phyloP scores from a whole-genome alignment of 805 yeast species.

The Dipodascopsis uninucleata region DNA sequence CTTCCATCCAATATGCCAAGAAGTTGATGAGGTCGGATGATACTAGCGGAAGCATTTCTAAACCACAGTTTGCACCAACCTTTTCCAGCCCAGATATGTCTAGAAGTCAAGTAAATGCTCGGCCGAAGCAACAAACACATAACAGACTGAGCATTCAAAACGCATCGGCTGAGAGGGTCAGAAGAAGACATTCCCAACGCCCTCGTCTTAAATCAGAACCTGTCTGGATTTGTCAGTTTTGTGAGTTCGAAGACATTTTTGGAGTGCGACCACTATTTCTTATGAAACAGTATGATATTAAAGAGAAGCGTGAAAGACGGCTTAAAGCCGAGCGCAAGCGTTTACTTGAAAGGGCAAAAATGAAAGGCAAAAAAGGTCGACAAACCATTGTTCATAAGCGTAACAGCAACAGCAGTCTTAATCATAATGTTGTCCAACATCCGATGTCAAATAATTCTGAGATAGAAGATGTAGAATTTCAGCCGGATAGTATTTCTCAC shows the following conservation, averaged over 20 bases:
- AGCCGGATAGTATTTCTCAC: neutral
- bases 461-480: constrained; percentile 1
- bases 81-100: too few species aligned
- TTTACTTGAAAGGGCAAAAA: constrained; percentile 27
- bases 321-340: constrained; percentile 22
- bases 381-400: constrained; percentile 1
- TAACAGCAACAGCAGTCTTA: constrained; percentile 1
- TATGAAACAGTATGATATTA: constrained; percentile 19
- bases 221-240: constrained; percentile 30
- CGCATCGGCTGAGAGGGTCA: too few species aligned
- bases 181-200: constrained; percentile 17
- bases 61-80: too few species aligned
- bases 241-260: constrained; percentile 28
- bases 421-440: neutral
- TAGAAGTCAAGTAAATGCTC: too few species aligned
- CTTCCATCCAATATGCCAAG: constrained; percentile 8
- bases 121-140: too few species aligned
- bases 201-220: constrained; percentile 25
- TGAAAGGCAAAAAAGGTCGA: constrained; percentile 21
- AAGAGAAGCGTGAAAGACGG: constrained; percentile 24
- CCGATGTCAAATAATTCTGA: constrained; percentile 4
- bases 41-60: too few species aligned
- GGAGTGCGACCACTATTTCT: constrained; percentile 27
- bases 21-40: neutral
- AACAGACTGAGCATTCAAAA: too few species aligned